These are phyloP conservation scores for Euphorbia celastroides DNA, from an alignment of 441 rosid species.

Conservation along the genomic window DNA sequence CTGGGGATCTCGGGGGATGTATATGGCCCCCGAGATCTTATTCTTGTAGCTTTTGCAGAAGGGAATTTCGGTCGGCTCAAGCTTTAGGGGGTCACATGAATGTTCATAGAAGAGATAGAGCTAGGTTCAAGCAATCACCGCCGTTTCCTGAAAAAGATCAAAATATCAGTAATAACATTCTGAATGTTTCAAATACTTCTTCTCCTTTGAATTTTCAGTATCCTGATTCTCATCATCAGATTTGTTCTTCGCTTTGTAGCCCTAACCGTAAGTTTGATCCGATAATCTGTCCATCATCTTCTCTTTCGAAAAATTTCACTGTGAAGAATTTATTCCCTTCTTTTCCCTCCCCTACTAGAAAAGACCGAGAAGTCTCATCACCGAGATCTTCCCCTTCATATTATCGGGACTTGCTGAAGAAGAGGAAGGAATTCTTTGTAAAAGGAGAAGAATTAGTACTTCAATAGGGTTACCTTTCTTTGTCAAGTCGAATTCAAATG, in stretches of 20 bases:
- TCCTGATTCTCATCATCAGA: constrained; percentile 25
- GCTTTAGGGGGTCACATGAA: constrained; percentile 99
- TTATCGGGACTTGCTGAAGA: constrained; percentile 27
- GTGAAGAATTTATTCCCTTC: constrained; percentile 25
- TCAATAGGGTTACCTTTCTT: constrained; percentile 40
- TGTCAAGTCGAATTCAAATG: constrained; percentile 33
- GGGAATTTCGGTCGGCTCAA: constrained; percentile 96
- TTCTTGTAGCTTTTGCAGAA: constrained; percentile 83
- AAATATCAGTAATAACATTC: constrained; percentile 20
- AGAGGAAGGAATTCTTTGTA: constrained; percentile 27
- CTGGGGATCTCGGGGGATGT: constrained; percentile 64
- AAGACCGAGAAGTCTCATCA: constrained; percentile 19
- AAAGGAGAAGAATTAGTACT: constrained; percentile 42
- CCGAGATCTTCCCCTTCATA: constrained; percentile 27
- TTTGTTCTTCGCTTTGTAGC: constrained; percentile 42
- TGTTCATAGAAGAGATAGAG: constrained; percentile 95
- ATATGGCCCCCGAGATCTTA: constrained; percentile 98
- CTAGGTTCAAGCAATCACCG: constrained; percentile 72
- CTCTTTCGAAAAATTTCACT: constrained; percentile 34
- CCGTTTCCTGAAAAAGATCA: constrained; percentile 29
- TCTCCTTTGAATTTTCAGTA: not conserved
- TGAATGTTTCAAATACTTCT: constrained; percentile 21
- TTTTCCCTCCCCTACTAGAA: constrained; percentile 33
- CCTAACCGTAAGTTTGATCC: constrained; percentile 62
- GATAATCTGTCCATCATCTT: constrained; percentile 31